Percentiles rank a stretch among this genome's conserved stretches.
phyloP scores from a whole-genome alignment of 352 stramenopile genomes.

The Peronospora destructor region DNA sequence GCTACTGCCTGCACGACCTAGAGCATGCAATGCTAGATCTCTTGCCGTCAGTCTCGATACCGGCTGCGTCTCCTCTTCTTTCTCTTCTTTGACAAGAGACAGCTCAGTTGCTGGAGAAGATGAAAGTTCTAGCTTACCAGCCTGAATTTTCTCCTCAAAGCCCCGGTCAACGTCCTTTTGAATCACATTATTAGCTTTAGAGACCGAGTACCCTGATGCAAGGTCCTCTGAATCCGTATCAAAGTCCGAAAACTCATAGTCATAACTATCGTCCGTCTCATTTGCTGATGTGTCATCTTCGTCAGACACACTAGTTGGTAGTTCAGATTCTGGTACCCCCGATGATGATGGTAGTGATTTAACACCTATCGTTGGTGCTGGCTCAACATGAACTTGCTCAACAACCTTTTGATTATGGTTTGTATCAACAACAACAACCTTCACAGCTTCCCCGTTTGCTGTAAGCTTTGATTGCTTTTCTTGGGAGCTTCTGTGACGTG shows the following conservation, averaged over 20 bases:
- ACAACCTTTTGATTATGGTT: slow-evolving; percentile 13
- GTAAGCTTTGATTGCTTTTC: slow-evolving; percentile 6
- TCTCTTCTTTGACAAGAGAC: slow-evolving; percentile 21
- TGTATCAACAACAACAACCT: slow-evolving; percentile 4
- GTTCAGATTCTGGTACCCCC: slow-evolving; percentile 11
- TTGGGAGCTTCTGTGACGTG: slow-evolving; percentile 23
- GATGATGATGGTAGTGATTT: slow-evolving; percentile 6
- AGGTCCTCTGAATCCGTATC: slow-evolving; percentile 29
- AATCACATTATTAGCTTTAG: slow-evolving; percentile 5
- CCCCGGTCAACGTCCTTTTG: slow-evolving; percentile 9
- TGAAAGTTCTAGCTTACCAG: slow-evolving; percentile 1
- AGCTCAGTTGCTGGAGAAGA: slow-evolving; percentile 17
- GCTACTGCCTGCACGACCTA: slow-evolving; percentile 21
- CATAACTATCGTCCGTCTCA: slow-evolving; percentile 29
- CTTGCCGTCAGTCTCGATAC: slow-evolving; percentile 20
- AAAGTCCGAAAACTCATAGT: slow-evolving; percentile 29
- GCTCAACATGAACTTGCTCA: not conserved
- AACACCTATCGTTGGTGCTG: not conserved
- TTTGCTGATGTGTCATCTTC: slow-evolving; percentile 18
- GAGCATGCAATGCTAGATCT: slow-evolving; percentile 28
- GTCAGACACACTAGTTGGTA: slow-evolving; percentile 13
- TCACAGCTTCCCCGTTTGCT: slow-evolving; percentile 2
- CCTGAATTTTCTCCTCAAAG: slow-evolving; percentile 3
- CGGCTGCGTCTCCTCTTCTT: slow-evolving; percentile 10
- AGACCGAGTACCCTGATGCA: slow-evolving; percentile 18